Conservation (phyloP, 192 early-diverging fungal species). For the Coemansia sp. region DNA sequence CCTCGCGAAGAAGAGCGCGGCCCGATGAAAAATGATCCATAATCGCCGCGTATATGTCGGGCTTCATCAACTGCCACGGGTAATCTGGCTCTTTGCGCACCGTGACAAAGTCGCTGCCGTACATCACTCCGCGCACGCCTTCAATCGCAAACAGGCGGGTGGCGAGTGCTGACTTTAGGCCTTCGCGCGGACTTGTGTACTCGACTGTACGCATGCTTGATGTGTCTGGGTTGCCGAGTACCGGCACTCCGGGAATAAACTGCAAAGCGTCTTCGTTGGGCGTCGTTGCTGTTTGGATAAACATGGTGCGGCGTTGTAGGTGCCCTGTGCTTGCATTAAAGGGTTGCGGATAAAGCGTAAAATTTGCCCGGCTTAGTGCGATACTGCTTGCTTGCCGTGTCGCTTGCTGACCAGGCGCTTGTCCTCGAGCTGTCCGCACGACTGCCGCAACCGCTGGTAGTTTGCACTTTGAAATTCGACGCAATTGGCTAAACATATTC, state of each 20-base stretch:
- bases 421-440: too few species aligned
- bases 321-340: neutral
- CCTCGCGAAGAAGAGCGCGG: conserved; percentile 68
- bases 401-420: neutral
- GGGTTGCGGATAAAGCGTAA: neutral
- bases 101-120: conserved; percentile 92
- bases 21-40: conserved; percentile 93
- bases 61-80: conserved; percentile 98
- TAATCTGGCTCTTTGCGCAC: conserved; percentile 85
- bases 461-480: neutral
- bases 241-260: conserved; percentile 90
- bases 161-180: conserved; percentile 84
- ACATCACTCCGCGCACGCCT: conserved; percentile 87
- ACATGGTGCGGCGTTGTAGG: conserved; percentile 61
- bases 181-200: conserved; percentile 75
- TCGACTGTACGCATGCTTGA: conserved; percentile 69
- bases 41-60: conserved; percentile 93
- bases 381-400: conserved; percentile 1
- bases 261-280: conserved; percentile 95
- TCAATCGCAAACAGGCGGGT: conserved; percentile 89
- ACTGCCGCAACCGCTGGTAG: neutral
- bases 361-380: neutral
- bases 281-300: conserved; percentile 86
- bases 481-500: conserved; percentile 9
- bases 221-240: conserved; percentile 57